A percentile compares a stretch with the other conserved stretches of the same genome.
These are phyloP conservation scores for Vaucheria bursata DNA, from an alignment of 352 stramenopile genomes.

Conservation along the genomic window DNA sequence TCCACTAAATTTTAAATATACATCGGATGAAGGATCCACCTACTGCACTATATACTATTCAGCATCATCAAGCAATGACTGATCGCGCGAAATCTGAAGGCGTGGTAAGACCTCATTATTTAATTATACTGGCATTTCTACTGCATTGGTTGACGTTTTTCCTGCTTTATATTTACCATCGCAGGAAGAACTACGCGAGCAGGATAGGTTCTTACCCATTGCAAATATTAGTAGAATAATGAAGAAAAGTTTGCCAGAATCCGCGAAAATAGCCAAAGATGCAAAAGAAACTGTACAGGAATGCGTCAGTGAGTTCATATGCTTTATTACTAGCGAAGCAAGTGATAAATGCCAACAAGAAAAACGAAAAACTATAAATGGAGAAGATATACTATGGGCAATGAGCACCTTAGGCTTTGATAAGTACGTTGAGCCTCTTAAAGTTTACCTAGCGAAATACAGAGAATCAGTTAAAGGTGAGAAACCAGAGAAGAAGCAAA, in stretches of 20 bases:
- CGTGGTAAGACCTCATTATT: no score
- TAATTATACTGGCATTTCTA: no score
- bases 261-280: slow-evolving; percentile 99
- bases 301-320: slow-evolving; percentile 99
- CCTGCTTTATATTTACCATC: no score
- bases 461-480: slow-evolving; percentile 42
- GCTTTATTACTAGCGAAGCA: slow-evolving; percentile 95
- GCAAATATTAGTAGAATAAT: slow-evolving; percentile 99
- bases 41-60: no score
- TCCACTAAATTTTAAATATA: no score
- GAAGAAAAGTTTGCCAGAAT: slow-evolving; percentile 94
- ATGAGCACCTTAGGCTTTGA: slow-evolving; percentile 99
- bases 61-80: no score
- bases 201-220: slow-evolving; percentile 87
- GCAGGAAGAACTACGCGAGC: slow-evolving; percentile 30
- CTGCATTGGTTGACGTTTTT: no score
- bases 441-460: slow-evolving; percentile 95
- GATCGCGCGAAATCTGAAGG: no score
- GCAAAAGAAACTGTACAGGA: slow-evolving; percentile 99
- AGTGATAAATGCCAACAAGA: slow-evolving; percentile 98
- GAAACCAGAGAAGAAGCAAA: slow-evolving; percentile 41
- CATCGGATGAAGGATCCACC: no score
- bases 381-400: slow-evolving; percentile 97
- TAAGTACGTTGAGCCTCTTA: slow-evolving; percentile 97
- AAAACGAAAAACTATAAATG: slow-evolving; percentile 99